Evolutionary conservation across 2,329 filamentous ascomycete genomes (phyloP).

Genomic region (Chrysosporium keratinophilum): DNA sequence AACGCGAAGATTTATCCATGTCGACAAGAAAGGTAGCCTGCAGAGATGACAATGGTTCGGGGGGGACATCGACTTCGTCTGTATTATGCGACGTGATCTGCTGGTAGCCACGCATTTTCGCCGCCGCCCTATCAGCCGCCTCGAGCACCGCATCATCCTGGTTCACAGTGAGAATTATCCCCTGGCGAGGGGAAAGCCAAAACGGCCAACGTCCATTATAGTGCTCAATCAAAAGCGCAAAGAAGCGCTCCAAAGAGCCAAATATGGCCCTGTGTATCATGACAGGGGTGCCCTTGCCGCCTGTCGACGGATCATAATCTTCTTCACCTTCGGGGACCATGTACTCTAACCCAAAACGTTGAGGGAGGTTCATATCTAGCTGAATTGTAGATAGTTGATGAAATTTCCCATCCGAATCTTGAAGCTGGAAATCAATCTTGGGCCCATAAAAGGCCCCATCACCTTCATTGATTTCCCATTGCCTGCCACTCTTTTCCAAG

Average conservation of each 20-base stretch:
- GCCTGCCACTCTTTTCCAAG: constrained; percentile 52
- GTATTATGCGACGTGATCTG: not conserved
- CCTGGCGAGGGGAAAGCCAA: constrained; percentile 75
- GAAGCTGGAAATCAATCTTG: constrained; percentile 78
- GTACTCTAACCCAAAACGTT: constrained; percentile 69
- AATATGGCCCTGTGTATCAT: constrained; percentile 77
- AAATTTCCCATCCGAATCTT: constrained; percentile 70
- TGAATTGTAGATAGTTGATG: constrained; percentile 85
- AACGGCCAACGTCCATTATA: constrained; percentile 75
- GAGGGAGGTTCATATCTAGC: constrained; percentile 79
- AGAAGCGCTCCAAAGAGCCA: constrained; percentile 72
- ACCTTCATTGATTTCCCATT: constrained; percentile 66
- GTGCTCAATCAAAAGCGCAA: constrained; percentile 76
- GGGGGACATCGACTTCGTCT: constrained; percentile 19
- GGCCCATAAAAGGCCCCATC: constrained; percentile 87
- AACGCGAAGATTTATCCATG: constrained; percentile 53
- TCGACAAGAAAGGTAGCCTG: constrained; percentile 60
- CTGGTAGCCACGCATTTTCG: constrained; percentile 37
- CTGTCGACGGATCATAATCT: constrained; percentile 33
- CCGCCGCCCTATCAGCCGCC: constrained; percentile 41
- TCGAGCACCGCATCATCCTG: constrained; percentile 39
- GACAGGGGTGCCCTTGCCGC: constrained; percentile 58
- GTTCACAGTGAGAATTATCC: constrained; percentile 63
- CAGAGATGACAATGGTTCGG: constrained; percentile 37
- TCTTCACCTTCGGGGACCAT: constrained; percentile 40